Evolutionary conservation across 441 rosid species (phyloP), one percentile per base, ranked within the genome.

Genomic region (Aquilaria agallochum): DNA sequence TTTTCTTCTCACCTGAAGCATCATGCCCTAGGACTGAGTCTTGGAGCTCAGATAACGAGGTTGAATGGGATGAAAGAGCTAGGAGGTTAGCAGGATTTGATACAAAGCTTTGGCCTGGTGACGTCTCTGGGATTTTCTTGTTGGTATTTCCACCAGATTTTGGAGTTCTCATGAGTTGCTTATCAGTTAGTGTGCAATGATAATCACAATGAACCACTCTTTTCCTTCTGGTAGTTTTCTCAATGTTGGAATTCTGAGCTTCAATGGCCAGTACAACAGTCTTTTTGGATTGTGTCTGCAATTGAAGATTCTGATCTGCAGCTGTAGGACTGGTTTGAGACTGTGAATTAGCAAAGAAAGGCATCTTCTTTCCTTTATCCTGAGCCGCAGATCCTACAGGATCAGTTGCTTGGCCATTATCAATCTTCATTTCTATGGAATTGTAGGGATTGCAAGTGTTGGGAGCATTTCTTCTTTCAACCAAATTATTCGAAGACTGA

Each of bases 21-120:
- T 79, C 75, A 32, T 60, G 76, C 73, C 65, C 58, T 47, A 62
- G 68, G 69, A 58, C 77, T 10, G 72, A 56, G 11, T 49, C 49
- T 8, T 50, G 55, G 30, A 68, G 51, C 13, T 67, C 68, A 3
- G 63, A 53, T 7, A 66, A 59, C 45, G 68, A 67, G 12, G 77
- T 73, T 52, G 65, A 57, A 64, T 73, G 71, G 81, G 77, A 72
- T 27, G 91, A 69, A 47, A 83, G 68, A 68, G 80, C 70, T 45
- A 42, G 67, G 64, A 63, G 81, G 45, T 30, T 13, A 5, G 57
- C 73, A 56, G 80, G 34, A 56, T 67, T 66, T 2, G 68, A 62
- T 51, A 71, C n/a, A 58, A 72, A 75, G 11, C 31, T 66, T 51
- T 70, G 77, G 42, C 65, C 71, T 9, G 49, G 31, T 42, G 73